Base-by-base conservation (phyloP, 768 basidiomycete genomes). In the Tylopilus sp. region DNA sequence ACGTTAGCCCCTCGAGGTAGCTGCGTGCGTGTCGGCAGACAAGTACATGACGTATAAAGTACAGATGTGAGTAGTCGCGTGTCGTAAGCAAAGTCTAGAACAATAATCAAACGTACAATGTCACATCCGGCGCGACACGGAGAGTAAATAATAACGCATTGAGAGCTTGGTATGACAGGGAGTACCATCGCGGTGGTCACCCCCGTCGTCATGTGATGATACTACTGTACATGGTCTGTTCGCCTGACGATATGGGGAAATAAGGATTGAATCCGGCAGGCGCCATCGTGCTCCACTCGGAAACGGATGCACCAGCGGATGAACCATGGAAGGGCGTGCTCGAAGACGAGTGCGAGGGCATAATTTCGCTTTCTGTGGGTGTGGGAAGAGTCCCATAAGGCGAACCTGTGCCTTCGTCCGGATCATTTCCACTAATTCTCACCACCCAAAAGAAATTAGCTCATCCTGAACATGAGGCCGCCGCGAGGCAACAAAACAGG, bases 221-320 rank as follows among this genome's bases (percentile, higher is more conserved):
- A 56, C 77, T 79, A 59, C 71, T 75, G 66, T 82, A 83, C 57
- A 84, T 76, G 61, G 65, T 69, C 59, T 80, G 78, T 46, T 82
- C 79, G 58, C 76, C 80, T 45, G 70, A 62, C 39, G 77, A 69
- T 53, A 82, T 72, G 30, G 85, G 80, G 63, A 88, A 88, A 67
- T 88, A 88, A 6, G 86, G 75, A 48, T 83, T 85, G 69, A 84
- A 87, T 28, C 79, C 77, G 25, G 78, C 61, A 21, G 78, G 73
- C 33, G 72, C 60, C 64, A 83, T 73, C 51, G 78, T 73, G 57
- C 74, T 79, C 85, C 83, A 85, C 67, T 85, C 79, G 57, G 81
- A 78, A 36, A 79, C 78, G 49, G 80, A 58, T 51, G 69, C 75
- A 59, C 79, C 77, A 64, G 73, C 78, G 53, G 67, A 67, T 56